Percentiles rank a stretch among this genome's conserved stretches.
Conservation (phyloP, 78 protist species). For the Dictyostelium intermedium region DNA sequence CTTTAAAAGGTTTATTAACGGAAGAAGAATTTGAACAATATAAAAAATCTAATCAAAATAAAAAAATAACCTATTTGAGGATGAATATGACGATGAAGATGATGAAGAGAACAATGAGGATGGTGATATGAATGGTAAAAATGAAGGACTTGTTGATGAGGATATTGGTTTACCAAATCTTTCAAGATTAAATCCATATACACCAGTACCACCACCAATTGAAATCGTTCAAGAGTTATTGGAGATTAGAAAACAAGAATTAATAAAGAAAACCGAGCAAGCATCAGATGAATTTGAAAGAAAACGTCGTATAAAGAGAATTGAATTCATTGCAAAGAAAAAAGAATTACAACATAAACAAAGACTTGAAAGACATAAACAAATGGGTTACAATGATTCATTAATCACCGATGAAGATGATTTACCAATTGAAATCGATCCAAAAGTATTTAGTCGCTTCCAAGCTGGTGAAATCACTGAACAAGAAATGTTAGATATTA, state of each 20-base stretch:
- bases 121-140: neutral
- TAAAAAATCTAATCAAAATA: neutral
- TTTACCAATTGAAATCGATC: constrained; percentile 25
- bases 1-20: neutral
- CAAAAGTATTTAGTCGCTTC: neutral
- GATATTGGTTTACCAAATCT: constrained; percentile 62
- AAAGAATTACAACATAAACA: constrained; percentile 38
- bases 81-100: neutral
- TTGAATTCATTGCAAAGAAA: constrained; percentile 51
- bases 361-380: neutral
- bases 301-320: constrained; percentile 29
- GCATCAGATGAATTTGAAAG: constrained; percentile 35
- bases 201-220: constrained; percentile 17
- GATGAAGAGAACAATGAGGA: neutral
- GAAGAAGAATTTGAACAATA: neutral
- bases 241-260: constrained; percentile 18
- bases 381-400: neutral
- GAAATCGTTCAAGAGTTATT: constrained; percentile 21
- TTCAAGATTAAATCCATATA: constrained; percentile 15
- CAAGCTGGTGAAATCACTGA: constrained; percentile 67
- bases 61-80: neutral
- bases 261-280: constrained; percentile 4
- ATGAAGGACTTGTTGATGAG: neutral
- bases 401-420: neutral
- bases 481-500: constrained; percentile 45